Evolutionary conservation across 441 rosid genomes (phyloP), one percentile per base, ranked within the genome.

Genomic region (Corymbia citriodora): DNA sequence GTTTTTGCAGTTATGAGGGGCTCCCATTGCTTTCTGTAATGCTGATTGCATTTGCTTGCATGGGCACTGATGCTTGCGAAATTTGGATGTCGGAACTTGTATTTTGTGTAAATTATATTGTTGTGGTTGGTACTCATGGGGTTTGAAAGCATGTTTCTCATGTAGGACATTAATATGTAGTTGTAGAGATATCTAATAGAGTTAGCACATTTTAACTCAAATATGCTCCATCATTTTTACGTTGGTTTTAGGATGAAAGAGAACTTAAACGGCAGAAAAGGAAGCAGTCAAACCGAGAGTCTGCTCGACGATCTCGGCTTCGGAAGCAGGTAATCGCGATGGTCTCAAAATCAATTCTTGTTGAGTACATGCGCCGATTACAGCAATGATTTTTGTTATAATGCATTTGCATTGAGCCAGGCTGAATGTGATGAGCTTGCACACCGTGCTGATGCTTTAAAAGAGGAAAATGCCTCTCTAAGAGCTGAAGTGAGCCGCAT

Each of bases 401-500:
- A 36, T 74, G 21, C 68, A 74, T 72, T 74, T 74, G 83, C 83
- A 40, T 92, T 91, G 93, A 70, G 90, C 93, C 93, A 97, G 98
- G 99, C 98, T 50, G 99, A 97, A 91, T 98, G 99, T 88, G 99
- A 97, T 87, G 99, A 97, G 92, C 96, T 97, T 85, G 99, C 99
- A 15, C 97, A 97, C 90, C 96, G 96, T 85, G 99, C 99, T 52
- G 99, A 97, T 9, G 93, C 92, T 87, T 94, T 97, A 89, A 95
- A 96, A 92, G 99, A 95, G 91, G 99, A 98, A 93, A 97, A 98
- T 93, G 91, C 95, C 89, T 94, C 89, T 94, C 96, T 97, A 79
- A 95, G 96, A 93, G 94, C 96, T 88, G 99, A 98, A 90, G 94
- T 97, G 50, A 96, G 87, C 92, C 95, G 93, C 85, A 94, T 97